Base-by-base conservation (phyloP, 371 early-diverging fungal genomes). In the Dentiscutata heterogama region DNA sequence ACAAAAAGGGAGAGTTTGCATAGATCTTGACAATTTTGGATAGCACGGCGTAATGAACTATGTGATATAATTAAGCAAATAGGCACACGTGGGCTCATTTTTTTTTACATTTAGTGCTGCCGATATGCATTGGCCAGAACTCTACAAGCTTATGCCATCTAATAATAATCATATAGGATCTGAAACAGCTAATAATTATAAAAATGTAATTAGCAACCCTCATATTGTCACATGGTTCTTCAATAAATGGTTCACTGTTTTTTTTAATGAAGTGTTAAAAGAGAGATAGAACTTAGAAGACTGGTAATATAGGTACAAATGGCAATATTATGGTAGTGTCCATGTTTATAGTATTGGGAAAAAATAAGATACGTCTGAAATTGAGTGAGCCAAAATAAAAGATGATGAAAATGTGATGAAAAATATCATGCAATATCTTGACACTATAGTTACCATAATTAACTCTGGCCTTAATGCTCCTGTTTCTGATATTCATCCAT, bases 1-100 rank as follows among this genome's bases (percentile, higher is more conserved):
- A 27, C 72, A 72, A n/a, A 51, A 72, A 72, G 51, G 25, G 29
- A 72, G 20, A 27, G 39, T 65, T 56, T 56, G 56, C 14, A 0
- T 56, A 0, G 65, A 29, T 64, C 65, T 35, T 18, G 29, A 27
- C 31, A 64, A 14, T 64, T 64, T 64, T 64, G 65, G 51, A 53
- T 51, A 6, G 67, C 72, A 51, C 0, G 22, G 1, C 8, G 50
- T 13, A 25, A 53, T 72, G 50, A 72, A 50, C n/a, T 72, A n/a
- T 46, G 22, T 6, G 50, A 72, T n/a, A 31, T 72, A 2, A 72
- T 72, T 29, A 72, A 72, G 31, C 72, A 72, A 50, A 46, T 72
- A 7, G 72, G 1, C 7, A 20, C 35, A 35, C 35, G 2, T 35
- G 35, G 35, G 5, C 35, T 35, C 35, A 35, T 35, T 35, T 35